These are phyloP conservation scores for Botrytis byssoidea DNA, from an alignment of 2,329 filamentous ascomycete species.

Conservation along the genomic window DNA sequence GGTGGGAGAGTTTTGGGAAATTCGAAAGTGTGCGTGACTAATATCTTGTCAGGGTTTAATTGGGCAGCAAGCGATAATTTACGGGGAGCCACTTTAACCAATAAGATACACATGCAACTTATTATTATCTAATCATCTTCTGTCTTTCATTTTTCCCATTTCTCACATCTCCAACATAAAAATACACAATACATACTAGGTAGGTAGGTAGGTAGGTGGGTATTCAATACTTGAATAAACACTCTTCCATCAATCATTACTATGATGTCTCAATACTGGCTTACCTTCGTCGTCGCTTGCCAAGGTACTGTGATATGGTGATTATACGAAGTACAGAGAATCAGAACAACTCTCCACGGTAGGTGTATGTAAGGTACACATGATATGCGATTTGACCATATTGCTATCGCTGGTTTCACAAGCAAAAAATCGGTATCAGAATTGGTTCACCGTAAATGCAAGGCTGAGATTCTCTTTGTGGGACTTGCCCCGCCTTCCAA, in stretches of 20 bases:
- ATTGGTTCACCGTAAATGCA: conserved; percentile 7
- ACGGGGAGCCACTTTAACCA: conserved; percentile 2
- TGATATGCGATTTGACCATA: neutral
- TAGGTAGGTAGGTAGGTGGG: neutral
- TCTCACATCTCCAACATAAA: neutral
- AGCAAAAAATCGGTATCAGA: neutral
- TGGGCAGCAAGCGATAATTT: conserved; percentile 9
- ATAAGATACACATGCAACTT: neutral
- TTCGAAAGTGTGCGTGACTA: conserved; percentile 22
- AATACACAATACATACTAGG: neutral
- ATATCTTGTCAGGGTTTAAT: neutral
- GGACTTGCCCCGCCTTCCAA: conserved; percentile 16
- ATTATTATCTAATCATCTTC: neutral
- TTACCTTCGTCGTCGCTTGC: neutral
- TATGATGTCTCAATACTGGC: neutral
- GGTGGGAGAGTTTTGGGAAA: conserved; percentile 22
- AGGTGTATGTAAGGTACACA: neutral
- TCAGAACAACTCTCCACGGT: neutral
- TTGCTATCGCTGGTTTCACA: neutral
- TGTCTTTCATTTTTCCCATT: neutral
- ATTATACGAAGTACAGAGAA: neutral
- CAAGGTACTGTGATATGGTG: neutral
- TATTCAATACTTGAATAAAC: neutral
- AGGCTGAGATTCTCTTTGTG: conserved; percentile 20
- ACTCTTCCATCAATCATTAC: neutral